Percentiles rank a stretch among this genome's conserved stretches.
Conservation (phyloP, 495 filamentous ascomycete species). For the Xylaria scruposa region DNA sequence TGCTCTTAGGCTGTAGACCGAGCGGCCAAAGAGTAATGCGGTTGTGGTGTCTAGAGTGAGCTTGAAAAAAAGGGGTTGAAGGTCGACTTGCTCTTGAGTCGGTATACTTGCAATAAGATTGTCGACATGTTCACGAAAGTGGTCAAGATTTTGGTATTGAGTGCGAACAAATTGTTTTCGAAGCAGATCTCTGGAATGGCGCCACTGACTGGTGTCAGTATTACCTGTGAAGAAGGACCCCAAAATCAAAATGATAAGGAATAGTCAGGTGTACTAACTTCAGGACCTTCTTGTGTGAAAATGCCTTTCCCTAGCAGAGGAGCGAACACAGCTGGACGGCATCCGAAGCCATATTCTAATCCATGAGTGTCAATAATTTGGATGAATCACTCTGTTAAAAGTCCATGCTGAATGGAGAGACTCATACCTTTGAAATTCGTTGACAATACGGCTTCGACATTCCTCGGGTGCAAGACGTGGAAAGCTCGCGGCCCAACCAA, state of each 20-base stretch:
- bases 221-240: not conserved
- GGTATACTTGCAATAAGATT: constrained; percentile 23
- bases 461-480: constrained; percentile 45
- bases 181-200: constrained; percentile 40
- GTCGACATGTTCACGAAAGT: constrained; percentile 40
- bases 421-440: constrained; percentile 45
- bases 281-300: constrained; percentile 44
- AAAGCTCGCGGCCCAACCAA: constrained; percentile 43
- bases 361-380: not conserved
- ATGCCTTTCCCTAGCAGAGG: constrained; percentile 45
- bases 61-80: constrained; percentile 56
- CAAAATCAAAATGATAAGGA: not conserved
- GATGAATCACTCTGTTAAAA: not conserved
- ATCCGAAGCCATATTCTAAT: constrained; percentile 44
- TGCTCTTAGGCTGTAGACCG: constrained; percentile 45
- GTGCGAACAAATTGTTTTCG: constrained; percentile 60
- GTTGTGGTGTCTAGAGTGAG: constrained; percentile 52
- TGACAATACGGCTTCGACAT: constrained; percentile 47
- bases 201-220: not conserved
- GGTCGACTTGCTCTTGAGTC: constrained; percentile 44
- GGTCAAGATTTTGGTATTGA: constrained; percentile 49
- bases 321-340: constrained; percentile 40
- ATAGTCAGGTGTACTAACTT: not conserved
- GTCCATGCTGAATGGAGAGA: not conserved
- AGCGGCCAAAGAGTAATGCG: constrained; percentile 47